A percentile compares a stretch with the other conserved stretches of the same genome.
phyloP scores from a whole-genome alignment of 2,329 filamentous ascomycete genomes.

The Sporothrix pseudoabietina region DNA sequence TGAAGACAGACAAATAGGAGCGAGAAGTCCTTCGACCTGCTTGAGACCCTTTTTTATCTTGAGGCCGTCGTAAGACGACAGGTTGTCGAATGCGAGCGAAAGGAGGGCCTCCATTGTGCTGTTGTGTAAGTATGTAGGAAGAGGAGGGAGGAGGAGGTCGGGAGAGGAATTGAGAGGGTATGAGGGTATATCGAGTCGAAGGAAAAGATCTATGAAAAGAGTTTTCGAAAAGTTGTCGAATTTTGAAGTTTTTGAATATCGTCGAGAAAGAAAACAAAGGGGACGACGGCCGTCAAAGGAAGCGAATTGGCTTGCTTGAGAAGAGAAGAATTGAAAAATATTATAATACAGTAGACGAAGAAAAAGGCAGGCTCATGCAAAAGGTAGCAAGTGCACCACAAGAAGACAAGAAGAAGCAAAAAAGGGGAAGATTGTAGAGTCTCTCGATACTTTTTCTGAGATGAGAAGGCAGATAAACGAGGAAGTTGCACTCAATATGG shows the following conservation, averaged over 20 bases:
- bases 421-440: conserved; percentile 1
- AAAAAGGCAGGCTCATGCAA: neutral
- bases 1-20: conserved; percentile 84
- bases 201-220: neutral
- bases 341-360: conserved; percentile 22
- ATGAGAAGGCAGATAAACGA: neutral
- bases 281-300: neutral
- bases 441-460: neutral
- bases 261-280: conserved; percentile 7
- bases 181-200: neutral
- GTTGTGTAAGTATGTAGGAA: conserved; percentile 20
- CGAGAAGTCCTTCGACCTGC: conserved; percentile 90
- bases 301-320: neutral
- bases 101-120: conserved; percentile 82
- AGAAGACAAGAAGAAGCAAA: neutral
- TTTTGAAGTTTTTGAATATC: neutral
- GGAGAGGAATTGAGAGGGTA: neutral
- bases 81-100: conserved; percentile 92
- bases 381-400: neutral
- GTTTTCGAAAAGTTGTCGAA: neutral
- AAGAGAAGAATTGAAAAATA: conserved; percentile 8
- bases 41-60: conserved; percentile 93
- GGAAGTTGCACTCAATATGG: conserved; percentile 17
- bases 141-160: neutral
- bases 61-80: conserved; percentile 84